phyloP scores from a whole-genome alignment of 495 filamentous ascomycete genomes.

The Xylaria flabelliformis region DNA sequence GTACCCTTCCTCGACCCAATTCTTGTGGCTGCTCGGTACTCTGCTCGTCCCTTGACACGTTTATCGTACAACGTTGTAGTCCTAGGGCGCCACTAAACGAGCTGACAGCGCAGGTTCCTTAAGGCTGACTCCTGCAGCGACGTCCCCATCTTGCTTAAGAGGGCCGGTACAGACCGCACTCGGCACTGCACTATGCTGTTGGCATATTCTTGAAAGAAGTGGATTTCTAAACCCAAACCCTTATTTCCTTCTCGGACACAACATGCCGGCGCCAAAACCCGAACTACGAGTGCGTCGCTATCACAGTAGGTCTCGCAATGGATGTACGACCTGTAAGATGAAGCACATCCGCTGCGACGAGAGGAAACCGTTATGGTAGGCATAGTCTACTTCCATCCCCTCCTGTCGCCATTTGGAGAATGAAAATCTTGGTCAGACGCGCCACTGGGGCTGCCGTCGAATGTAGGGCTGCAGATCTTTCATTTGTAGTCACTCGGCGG shows the following conservation, averaged over 20 bases:
- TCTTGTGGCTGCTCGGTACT: conserved; percentile 11
- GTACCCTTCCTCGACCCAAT: neutral
- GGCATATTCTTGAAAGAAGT: conserved; percentile 22
- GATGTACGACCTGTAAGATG: conserved; percentile 79
- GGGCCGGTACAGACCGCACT: conserved; percentile 21
- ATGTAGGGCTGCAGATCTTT: conserved; percentile 20
- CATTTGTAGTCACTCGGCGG: conserved; percentile 24
- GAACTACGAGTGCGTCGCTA: conserved; percentile 34
- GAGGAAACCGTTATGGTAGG: conserved; percentile 77
- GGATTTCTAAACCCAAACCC: neutral
- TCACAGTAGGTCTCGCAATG: conserved; percentile 60
- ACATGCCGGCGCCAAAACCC: conserved; percentile 29
- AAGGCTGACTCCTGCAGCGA: conserved; percentile 30
- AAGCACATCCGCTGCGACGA: conserved; percentile 83
- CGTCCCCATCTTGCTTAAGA: conserved; percentile 24
- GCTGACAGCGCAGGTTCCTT: conserved; percentile 21
- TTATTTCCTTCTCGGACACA: conserved; percentile 1
- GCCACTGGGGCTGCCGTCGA: conserved; percentile 18
- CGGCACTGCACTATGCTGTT: conserved; percentile 10
- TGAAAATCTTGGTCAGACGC: neutral
- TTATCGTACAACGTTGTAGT: conserved; percentile 19
- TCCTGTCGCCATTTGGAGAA: conserved; percentile 17
- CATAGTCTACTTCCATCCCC: conserved; percentile 24
- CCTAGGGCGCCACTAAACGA: conserved; percentile 11
- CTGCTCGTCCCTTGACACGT: neutral